Base-by-base conservation (phyloP, 202 grass and related monocot species). In the Miscanthus sacchariflorus region DNA sequence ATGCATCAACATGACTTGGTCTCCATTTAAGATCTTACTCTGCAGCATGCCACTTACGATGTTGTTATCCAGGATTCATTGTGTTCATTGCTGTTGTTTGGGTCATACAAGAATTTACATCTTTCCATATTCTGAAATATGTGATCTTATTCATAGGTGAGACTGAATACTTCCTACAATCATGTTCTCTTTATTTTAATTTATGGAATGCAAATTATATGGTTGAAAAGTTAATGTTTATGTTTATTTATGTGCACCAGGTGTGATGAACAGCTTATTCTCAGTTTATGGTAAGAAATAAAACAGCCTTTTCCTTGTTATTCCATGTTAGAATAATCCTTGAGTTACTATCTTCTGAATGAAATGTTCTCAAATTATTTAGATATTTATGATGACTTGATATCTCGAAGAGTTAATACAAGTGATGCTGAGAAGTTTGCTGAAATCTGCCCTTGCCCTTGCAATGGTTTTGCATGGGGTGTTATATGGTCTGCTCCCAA, bases 341-440 rank as follows among this genome's bases (percentile, higher is more conserved):
- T 17, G 27, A 84, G 63, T 80, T 77, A 78, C 15, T 36, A 15
- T 69, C 63, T 59, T 71, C 18, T 77, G 64, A 71, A 69, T 56
- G 52, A 73, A 79, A 82, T 80, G 18, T 11, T 79, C 39, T 70
- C 44, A 33, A 71, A 44, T 84, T 52, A n/a, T 45, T 38, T 84
- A 97, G 97, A 97, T 90, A 99, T 99, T 68, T 99, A 99, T 87
- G 94, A 99, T 76, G 97, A 99, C 90, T 79, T 92, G 21, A 99
- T 99, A 92, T 99, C 97, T 77, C 87, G 94, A 92, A 99, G 97
- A 91, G 94, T 99, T 79, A n/a, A 99, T 79, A 87, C 94, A 74
- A 99, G 97, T 83, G 97, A 99, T 87, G 97, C 94, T n/a, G 97
- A 99, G 90, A 99, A 99, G 77, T 97, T 99, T 83, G 97, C 97